These are phyloP conservation scores for Lyophyllum semitale DNA, from an alignment of 768 basidiomycete species.

Conservation along the genomic window DNA sequence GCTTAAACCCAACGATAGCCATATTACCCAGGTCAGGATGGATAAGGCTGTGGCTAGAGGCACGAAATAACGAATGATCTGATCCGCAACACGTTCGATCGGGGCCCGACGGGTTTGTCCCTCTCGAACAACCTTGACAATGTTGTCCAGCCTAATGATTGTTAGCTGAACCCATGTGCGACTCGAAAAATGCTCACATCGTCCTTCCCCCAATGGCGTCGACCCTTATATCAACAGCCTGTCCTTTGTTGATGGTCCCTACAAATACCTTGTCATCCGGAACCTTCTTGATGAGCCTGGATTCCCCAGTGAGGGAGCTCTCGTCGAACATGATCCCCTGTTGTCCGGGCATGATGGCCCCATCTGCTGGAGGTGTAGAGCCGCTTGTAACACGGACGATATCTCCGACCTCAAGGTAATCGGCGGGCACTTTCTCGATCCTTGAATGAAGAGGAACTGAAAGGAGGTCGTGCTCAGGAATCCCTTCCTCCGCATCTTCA, in stretches of 20 bases:
- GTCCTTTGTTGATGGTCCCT: constrained; percentile 74
- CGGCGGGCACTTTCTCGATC: constrained; percentile 47
- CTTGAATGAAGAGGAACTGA: constrained; percentile 21
- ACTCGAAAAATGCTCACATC: constrained; percentile 45
- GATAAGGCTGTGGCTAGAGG: constrained; percentile 76
- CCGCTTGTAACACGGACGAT: constrained; percentile 72
- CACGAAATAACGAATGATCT: constrained; percentile 77
- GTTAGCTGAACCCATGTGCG: not conserved
- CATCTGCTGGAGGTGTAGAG: constrained; percentile 77
- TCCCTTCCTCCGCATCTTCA: constrained; percentile 22
- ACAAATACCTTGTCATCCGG: constrained; percentile 68
- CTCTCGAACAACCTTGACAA: constrained; percentile 73
- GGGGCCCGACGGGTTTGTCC: constrained; percentile 75
- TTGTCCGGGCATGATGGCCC: constrained; percentile 52
- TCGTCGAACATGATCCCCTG: constrained; percentile 65
- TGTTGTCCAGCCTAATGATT: constrained; percentile 61
- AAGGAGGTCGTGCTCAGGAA: constrained; percentile 25
- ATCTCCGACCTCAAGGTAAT: constrained; percentile 82
- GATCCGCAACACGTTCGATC: constrained; percentile 75
- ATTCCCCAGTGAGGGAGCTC: constrained; percentile 84
- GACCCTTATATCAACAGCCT: constrained; percentile 60
- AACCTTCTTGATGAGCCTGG: constrained; percentile 57
- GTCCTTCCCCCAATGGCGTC: constrained; percentile 66
- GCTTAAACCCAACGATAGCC: constrained; percentile 65
- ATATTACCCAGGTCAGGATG: constrained; percentile 72